Evolutionary conservation across 2,329 filamentous ascomycete genomes (phyloP).

Genomic region (Fusarium sp.): DNA sequence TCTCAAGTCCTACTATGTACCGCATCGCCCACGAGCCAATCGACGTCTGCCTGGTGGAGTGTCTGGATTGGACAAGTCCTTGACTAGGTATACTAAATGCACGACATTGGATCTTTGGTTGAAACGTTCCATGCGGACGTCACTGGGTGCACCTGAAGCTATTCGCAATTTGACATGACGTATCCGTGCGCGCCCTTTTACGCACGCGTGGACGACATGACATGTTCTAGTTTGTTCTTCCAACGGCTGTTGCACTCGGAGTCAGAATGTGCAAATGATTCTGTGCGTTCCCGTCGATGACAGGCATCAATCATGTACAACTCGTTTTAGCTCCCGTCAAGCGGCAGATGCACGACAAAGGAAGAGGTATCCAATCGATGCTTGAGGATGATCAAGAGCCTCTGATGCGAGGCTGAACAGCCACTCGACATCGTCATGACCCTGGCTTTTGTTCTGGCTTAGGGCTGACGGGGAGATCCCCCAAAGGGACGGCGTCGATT

Average conservation of each 20-base stretch:
- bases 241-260: conserved; percentile 8
- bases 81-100: neutral
- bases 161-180: conserved; percentile 18
- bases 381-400: conserved; percentile 23
- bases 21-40: conserved; percentile 38
- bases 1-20: neutral
- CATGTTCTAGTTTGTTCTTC: conserved; percentile 13
- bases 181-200: conserved; percentile 23
- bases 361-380: conserved; percentile 45
- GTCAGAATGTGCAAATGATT: neutral
- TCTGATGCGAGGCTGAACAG: conserved; percentile 42
- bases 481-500: conserved; percentile 15
- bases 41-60: conserved; percentile 1
- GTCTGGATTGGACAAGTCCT: conserved; percentile 3
- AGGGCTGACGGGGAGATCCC: conserved; percentile 24
- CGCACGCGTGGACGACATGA: conserved; percentile 2
- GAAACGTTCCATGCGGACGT: conserved; percentile 6
- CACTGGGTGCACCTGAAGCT: conserved; percentile 12
- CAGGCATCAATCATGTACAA: conserved; percentile 27
- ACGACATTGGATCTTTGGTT: conserved; percentile 24
- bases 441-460: conserved; percentile 3
- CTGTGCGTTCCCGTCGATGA: conserved; percentile 24
- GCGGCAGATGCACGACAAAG: conserved; percentile 28
- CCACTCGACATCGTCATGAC: neutral
- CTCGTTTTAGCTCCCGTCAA: conserved; percentile 40